phyloP scores from a whole-genome alignment of 139 green algal genomes.

The Chlamydomonas eustigma region DNA sequence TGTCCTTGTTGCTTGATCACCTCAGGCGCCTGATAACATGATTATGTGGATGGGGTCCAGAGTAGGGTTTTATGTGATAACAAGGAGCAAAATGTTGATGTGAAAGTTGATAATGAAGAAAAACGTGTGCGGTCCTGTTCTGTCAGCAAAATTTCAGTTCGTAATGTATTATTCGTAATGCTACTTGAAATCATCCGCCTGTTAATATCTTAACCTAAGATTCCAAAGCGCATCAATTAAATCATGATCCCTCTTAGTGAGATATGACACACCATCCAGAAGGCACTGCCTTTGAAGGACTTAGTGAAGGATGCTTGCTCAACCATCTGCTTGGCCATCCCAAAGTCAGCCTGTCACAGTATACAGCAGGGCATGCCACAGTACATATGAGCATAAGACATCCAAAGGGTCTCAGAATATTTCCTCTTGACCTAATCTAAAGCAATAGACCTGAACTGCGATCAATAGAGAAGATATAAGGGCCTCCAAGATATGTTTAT shows the following conservation, averaged over 20 bases:
- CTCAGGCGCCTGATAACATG: constrained; percentile 59
- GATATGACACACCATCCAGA: constrained; percentile 88
- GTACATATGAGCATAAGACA: background rate
- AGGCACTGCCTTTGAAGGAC: constrained; percentile 85
- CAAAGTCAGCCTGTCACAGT: constrained; percentile 91
- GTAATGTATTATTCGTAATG: too few relatives aligned
- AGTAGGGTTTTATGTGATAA: background rate
- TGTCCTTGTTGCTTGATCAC: constrained; percentile 76
- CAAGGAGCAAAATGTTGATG: too few relatives aligned
- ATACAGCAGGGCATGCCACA: background rate
- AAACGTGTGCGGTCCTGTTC: too few relatives aligned
- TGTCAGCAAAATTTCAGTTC: too few relatives aligned
- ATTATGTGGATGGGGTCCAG: constrained; percentile 46
- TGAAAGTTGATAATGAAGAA: too few relatives aligned
- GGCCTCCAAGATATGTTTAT: too few relatives aligned
- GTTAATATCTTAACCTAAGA: too few relatives aligned
- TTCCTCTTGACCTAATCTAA: background rate
- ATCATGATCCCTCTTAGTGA: too few relatives aligned
- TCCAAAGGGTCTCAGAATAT: too few relatives aligned
- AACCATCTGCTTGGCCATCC: constrained; percentile 62
- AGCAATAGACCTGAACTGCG: background rate
- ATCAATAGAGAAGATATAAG: too few relatives aligned
- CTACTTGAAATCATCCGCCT: too few relatives aligned
- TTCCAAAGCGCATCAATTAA: too few relatives aligned
- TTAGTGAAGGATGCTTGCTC: constrained; percentile 51